These are phyloP conservation scores for Sporothrix humicola DNA, from an alignment of 2,329 filamentous ascomycete species.

Conservation along the genomic window DNA sequence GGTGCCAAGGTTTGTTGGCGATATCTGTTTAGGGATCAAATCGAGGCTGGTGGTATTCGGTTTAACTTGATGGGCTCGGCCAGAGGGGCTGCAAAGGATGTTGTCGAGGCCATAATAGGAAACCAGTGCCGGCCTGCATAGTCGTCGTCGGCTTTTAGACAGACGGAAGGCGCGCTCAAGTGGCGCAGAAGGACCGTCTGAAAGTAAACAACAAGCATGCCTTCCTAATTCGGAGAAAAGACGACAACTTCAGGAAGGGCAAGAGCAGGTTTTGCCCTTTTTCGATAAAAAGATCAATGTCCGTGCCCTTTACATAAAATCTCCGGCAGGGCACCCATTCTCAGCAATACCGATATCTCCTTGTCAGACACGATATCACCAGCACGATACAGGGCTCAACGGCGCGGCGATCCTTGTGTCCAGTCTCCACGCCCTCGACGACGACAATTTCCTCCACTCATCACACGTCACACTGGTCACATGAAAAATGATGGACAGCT, in stretches of 20 bases:
- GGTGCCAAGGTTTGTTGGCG: not conserved
- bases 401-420: not conserved
- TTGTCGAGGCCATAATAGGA: too few species aligned
- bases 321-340: not conserved
- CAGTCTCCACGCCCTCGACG: not conserved
- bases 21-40: not conserved
- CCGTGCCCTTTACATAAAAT: not conserved
- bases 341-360: conserved; percentile 3
- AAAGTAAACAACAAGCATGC: not conserved
- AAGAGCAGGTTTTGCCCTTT: not conserved
- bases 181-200: not conserved
- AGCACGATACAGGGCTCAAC: not conserved
- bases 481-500: not conserved
- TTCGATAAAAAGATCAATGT: too few species aligned
- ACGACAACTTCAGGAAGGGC: not conserved
- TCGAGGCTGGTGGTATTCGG: not conserved
- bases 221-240: conserved; percentile 8
- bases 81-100: too few species aligned
- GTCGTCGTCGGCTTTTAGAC: not conserved
- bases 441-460: not conserved
- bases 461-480: conserved; percentile 5
- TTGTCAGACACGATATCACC: not conserved
- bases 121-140: not conserved
- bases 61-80: not conserved
- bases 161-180: not conserved